phyloP scores from a whole-genome alignment of 805 yeast genomes.

The Candida ficus region DNA sequence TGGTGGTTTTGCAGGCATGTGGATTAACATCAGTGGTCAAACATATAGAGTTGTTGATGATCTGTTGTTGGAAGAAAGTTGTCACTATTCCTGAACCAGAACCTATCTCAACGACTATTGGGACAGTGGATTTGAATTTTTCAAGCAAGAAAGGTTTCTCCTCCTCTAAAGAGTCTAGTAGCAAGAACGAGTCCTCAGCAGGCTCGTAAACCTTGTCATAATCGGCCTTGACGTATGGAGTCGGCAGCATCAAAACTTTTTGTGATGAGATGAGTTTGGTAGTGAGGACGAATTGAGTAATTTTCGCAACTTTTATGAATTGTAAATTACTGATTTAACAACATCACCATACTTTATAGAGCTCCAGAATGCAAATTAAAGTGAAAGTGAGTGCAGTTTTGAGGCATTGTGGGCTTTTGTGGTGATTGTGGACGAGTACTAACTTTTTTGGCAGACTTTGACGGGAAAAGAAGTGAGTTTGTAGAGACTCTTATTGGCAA shows the following conservation, averaged over 20 bases:
- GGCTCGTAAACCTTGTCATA: constrained; percentile 87
- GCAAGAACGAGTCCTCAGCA: constrained; percentile 83
- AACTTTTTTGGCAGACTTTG: constrained; percentile 39
- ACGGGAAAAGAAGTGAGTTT: constrained; percentile 68
- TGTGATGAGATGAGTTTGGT: not conserved
- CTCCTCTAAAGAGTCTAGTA: constrained; percentile 74
- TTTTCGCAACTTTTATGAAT: constrained; percentile 1
- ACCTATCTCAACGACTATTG: constrained; percentile 79
- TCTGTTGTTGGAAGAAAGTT: constrained; percentile 60
- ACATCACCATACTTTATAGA: too few species aligned
- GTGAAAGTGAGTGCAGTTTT: constrained; percentile 57
- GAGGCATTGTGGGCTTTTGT: too few species aligned
- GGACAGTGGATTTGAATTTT: constrained; percentile 31
- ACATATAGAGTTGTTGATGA: constrained; percentile 48
- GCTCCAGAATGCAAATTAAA: constrained; percentile 60
- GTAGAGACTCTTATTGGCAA: too few species aligned
- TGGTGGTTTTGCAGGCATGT: constrained; percentile 57
- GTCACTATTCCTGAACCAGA: constrained; percentile 90
- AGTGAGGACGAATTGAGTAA: not conserved
- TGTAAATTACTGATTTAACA: too few species aligned
- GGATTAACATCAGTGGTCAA: constrained; percentile 80
- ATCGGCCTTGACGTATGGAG: constrained; percentile 63
- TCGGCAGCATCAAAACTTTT: constrained; percentile 56
- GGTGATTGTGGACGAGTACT: constrained; percentile 5
- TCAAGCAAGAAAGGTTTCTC: constrained; percentile 36